Evolutionary conservation across 2,329 filamentous ascomycete genomes (phyloP), one percentile per base, ranked within the genome.

Genomic region (Fusarium liriodendri): DNA sequence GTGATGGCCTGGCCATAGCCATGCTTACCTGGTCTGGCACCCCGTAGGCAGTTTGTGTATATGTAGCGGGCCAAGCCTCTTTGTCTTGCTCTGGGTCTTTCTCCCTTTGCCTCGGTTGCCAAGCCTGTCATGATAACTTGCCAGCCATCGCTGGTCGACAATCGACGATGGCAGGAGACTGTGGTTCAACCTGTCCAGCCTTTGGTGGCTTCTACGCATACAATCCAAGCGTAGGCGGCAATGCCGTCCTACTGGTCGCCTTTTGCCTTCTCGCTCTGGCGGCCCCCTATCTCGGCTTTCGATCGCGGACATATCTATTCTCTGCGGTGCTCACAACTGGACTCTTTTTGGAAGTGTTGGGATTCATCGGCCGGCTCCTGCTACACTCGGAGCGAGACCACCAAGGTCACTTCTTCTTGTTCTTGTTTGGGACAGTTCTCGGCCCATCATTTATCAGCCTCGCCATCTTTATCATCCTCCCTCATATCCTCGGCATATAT

Each of bases 401-500:
- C 67, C 79, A 80, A 57, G 76, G 78, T 4, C 83, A 79, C 66
- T 87, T 88, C 70, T 78, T 83, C 13, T 71, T 89, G 6, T 87
- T 82, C 65, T 76, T 88, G 35, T 71, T 87, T 14, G 87, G 87
- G 20, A 87, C 86, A 2, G 79, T 85, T 22, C 76, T 87, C 38
- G 87, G 86, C 1, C 85, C 87, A 18, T 85, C 84, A 3, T 79
- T 87, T 42, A 82, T 88, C 70, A 83, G 82, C 13, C 80, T 82
- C 13, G 83, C 86, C 29, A 78, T 87, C 32, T 87, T 85, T 62
- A 77, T 84, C 25, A 74, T 85, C 9, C 77, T 88, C 20, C 87
- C 87, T 3, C 85, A 86, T 52, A 78, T 88, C 25, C 79, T 89
- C 38, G 79, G 81, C 9, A 74, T 88, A 6, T 88, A 88, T 67